phyloP scores from a whole-genome alignment of 2,329 filamentous ascomycete species.

The Calonectria pauciramosa region DNA sequence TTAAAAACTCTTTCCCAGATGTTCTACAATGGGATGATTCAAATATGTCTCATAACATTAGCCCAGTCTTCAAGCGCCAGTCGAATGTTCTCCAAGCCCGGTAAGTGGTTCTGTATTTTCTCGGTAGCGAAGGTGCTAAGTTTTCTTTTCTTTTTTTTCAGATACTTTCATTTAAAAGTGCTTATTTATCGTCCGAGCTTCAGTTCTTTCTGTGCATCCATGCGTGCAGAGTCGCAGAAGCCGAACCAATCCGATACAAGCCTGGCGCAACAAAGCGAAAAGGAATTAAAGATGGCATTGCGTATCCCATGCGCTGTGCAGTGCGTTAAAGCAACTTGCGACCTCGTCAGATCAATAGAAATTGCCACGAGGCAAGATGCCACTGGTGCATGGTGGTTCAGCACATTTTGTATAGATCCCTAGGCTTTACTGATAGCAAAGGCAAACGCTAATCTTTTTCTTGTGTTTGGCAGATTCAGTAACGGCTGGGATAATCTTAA shows the following conservation, averaged over 20 bases:
- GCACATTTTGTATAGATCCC: background rate
- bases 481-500: background rate
- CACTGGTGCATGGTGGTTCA: conserved; percentile 21
- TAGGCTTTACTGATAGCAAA: rapidly evolving
- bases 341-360: conserved; percentile 5
- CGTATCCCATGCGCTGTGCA: background rate
- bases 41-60: background rate
- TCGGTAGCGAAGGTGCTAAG: background rate
- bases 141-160: background rate
- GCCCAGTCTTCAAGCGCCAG: background rate
- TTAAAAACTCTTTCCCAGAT: background rate
- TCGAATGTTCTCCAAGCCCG: conserved; percentile 12
- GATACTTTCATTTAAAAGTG: conserved; percentile 16
- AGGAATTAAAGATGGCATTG: background rate
- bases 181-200: conserved; percentile 15
- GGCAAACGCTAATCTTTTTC: background rate
- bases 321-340: conserved; percentile 2
- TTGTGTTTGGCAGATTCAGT: background rate
- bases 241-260: background rate
- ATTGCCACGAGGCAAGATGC: background rate
- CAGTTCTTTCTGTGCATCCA: conserved; percentile 9
- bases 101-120: background rate
- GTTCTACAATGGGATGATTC: background rate
- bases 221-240: background rate
- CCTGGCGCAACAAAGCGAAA: background rate